phyloP scores from a whole-genome alignment of 1,284 basidiomycete species.

The Rhodotorula sp. region DNA sequence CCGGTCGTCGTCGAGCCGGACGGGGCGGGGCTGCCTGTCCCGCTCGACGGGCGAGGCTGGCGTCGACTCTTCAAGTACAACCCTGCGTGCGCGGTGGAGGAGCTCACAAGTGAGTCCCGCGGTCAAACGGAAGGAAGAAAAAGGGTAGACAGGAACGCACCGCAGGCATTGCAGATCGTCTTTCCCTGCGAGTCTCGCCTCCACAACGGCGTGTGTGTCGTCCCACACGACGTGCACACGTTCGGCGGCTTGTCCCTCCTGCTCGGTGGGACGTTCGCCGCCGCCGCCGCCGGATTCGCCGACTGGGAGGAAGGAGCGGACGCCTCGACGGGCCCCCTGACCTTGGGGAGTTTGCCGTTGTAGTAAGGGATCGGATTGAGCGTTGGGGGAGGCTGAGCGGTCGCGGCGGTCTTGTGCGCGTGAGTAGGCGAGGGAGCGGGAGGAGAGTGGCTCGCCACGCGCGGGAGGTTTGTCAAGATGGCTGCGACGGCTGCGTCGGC shows the following conservation, averaged over 20 bases:
- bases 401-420: not conserved
- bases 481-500: constrained; percentile 17
- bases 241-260: constrained; percentile 22
- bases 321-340: not conserved
- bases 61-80: constrained; percentile 31
- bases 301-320: too few relatives aligned
- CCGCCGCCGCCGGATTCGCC: not conserved
- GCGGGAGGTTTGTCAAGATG: constrained; percentile 19
- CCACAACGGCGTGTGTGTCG: constrained; percentile 90
- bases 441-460: not conserved
- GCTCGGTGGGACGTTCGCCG: not conserved
- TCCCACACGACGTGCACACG: constrained; percentile 86
- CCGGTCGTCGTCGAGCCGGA: too few relatives aligned
- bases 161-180: constrained; percentile 79
- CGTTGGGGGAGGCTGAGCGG: not conserved
- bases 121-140: not conserved
- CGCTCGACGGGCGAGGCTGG: not conserved
- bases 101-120: not conserved
- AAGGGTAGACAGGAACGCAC: constrained; percentile 55
- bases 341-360: constrained; percentile 3
- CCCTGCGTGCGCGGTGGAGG: not conserved
- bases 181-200: constrained; percentile 87
- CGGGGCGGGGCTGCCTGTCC: not conserved
- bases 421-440: not conserved
- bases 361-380: constrained; percentile 4